These are phyloP conservation scores for Blepharisma stoltei DNA, from an alignment of 73 alveolate species.

Conservation along the genomic window DNA sequence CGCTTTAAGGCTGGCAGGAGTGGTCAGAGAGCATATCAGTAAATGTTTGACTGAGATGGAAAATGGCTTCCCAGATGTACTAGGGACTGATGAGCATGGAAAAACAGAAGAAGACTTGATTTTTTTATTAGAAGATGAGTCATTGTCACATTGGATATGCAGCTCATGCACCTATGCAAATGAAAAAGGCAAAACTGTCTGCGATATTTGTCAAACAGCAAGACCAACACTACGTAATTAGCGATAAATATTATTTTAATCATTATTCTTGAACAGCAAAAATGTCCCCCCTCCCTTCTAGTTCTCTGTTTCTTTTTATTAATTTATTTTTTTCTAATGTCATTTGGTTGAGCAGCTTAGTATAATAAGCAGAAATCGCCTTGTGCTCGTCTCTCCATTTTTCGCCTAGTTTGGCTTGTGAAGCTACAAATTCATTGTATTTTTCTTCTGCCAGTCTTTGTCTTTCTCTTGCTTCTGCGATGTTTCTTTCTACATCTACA, in stretches of 20 bases:
- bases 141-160: slow-evolving; percentile 40
- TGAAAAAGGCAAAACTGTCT: background rate
- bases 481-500: slow-evolving; percentile 36
- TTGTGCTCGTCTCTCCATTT: slow-evolving; percentile 52
- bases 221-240: too few species aligned
- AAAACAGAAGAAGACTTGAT: background rate
- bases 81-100: slow-evolving; percentile 33
- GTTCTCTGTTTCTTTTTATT: slow-evolving; percentile 8
- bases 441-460: slow-evolving; percentile 46
- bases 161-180: slow-evolving; percentile 41
- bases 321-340: slow-evolving; percentile 16
- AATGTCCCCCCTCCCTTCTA: background rate
- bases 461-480: slow-evolving; percentile 47
- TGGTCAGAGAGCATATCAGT: slow-evolving; percentile 49
- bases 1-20: slow-evolving; percentile 34
- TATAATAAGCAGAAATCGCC: slow-evolving; percentile 22
- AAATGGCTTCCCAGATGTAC: slow-evolving; percentile 59
- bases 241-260: too few species aligned
- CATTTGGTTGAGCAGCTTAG: slow-evolving; percentile 18
- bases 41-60: slow-evolving; percentile 45
- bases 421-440: slow-evolving; percentile 43
- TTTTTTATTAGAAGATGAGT: background rate
- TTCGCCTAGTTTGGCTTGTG: slow-evolving; percentile 49
- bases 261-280: slow-evolving; percentile 4
- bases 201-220: too few species aligned